Evolutionary conservation across 2,329 filamentous ascomycete genomes (phyloP), one percentile per base, ranked within the genome.

Genomic region (Huntiella omanensis): DNA sequence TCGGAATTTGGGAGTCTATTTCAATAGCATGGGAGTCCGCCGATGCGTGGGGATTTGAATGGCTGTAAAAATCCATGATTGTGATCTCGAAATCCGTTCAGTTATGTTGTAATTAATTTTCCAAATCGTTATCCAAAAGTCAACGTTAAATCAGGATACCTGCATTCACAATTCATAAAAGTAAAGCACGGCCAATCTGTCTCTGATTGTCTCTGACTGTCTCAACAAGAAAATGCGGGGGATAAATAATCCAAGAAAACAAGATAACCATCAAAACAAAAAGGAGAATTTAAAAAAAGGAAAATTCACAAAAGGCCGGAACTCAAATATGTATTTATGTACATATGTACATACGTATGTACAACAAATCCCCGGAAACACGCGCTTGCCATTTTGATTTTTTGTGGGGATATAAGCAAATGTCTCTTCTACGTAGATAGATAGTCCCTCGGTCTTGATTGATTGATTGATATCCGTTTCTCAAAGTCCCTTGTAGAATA

Each of bases 31-130:
- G 43, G 10, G 33, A n/a, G 17, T 17, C 8, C 8, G 11, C 15
- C 11, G 36, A 39, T 33, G 5, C 15, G 19, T 28, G 43, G 43
- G 33, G 11, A 38, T 32, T 40, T 19, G 33, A 37, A 28, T 36
- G 37, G n/a, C 43, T 40, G 28, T 40, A 49, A 17, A 45, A 43
- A 42, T 35, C 47, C 47, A 49, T 49, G 50, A 50, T 47, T 2
- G 12, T 37, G 37, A 46, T 43, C 47, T 52, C 54, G 39, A 55
- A 28, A 10, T 28, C 3, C 2, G 22, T 7, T 28, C 22, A 4
- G 6, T 28, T 28, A 2, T 1, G 22, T 28, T 1, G 22, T 28
- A 10, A 10, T 28, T 28, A 28, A 7, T 8, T 28, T 10, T 7
- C 7, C 7, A 3, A 28, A 10, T 28, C 4, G 22, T 7, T 28